Percentiles rank a stretch among this genome's conserved stretches.
phyloP scores from a whole-genome alignment of 1,284 basidiomycete species.

The Malassezia yamatoensis region DNA sequence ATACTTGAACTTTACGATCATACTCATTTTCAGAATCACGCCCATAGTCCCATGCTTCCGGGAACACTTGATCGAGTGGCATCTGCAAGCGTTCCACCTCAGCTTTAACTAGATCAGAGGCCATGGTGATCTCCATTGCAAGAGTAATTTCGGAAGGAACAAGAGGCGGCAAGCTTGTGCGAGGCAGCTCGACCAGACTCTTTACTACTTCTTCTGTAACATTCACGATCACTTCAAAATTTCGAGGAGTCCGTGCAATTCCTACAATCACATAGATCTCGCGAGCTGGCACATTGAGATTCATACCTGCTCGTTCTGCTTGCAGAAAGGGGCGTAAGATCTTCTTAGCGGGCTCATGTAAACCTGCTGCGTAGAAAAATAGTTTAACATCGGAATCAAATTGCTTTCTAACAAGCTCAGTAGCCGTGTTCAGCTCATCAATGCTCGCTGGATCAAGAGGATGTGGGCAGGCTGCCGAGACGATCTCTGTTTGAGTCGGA shows the following conservation, averaged over 20 bases:
- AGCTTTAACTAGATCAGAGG: slow-evolving; percentile 1
- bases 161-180: background rate
- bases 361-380: slow-evolving; percentile 2
- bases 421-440: slow-evolving; percentile 6
- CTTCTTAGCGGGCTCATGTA: slow-evolving; percentile 4
- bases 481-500: too few relatives aligned
- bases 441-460: slow-evolving; percentile 9
- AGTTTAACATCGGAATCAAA: slow-evolving; percentile 1
- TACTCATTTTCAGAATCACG: slow-evolving; percentile 4
- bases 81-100: slow-evolving; percentile 7
- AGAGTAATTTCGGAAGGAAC: background rate
- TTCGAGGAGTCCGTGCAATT: slow-evolving; percentile 3
- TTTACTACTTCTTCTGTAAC: background rate
- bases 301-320: slow-evolving; percentile 2
- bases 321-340: slow-evolving; percentile 1
- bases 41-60: slow-evolving; percentile 11
- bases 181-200: background rate
- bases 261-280: slow-evolving; percentile 1
- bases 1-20: slow-evolving; percentile 4
- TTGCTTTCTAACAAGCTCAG: slow-evolving; percentile 2
- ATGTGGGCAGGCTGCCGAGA: background rate
- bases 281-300: background rate
- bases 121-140: background rate
- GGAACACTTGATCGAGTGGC: slow-evolving; percentile 3
- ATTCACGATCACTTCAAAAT: slow-evolving; percentile 9